Conservation (phyloP, 306 rosid species). For the Cucumis melo region DNA sequence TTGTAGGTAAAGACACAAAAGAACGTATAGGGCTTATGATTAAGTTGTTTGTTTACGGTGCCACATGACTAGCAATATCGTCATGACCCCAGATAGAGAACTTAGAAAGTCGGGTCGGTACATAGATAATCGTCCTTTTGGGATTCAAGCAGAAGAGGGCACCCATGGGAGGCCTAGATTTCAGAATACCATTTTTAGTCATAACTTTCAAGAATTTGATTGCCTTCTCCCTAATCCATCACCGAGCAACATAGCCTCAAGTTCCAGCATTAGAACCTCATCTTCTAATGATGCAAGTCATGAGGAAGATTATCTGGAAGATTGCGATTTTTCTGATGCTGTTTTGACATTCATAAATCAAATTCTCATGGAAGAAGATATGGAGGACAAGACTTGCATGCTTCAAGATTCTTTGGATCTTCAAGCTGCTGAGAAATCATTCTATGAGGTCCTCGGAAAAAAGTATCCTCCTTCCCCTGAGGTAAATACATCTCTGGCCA, state of each 20-base stretch:
- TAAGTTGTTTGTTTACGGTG: too few relatives aligned
- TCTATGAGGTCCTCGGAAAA: slow-evolving; percentile 80
- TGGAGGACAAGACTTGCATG: slow-evolving; percentile 79
- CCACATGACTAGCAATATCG: too few relatives aligned
- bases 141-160: slow-evolving; percentile 26
- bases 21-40: too few relatives aligned
- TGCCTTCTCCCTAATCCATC: slow-evolving; percentile 26
- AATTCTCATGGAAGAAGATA: slow-evolving; percentile 95
- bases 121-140: slow-evolving; percentile 29
- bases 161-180: slow-evolving; percentile 20
- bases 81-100: too few relatives aligned
- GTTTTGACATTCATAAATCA: slow-evolving; percentile 67
- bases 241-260: slow-evolving; percentile 18
- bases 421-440: slow-evolving; percentile 80
- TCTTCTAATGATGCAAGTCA: slow-evolving; percentile 26
- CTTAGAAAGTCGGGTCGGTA: too few relatives aligned
- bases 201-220: slow-evolving; percentile 16
- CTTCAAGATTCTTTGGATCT: slow-evolving; percentile 87
- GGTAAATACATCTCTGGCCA: slow-evolving; percentile 8
- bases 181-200: slow-evolving; percentile 24
- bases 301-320: slow-evolving; percentile 66
- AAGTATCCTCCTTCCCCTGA: slow-evolving; percentile 61
- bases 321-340: slow-evolving; percentile 81
- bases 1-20: too few relatives aligned
- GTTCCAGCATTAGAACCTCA: slow-evolving; percentile 22